Percentiles rank a stretch among this genome's conserved stretches.
These are phyloP conservation scores for Trypanosomatidae sp. DNA, from an alignment of 208 protist species.

Conservation along the genomic window DNA sequence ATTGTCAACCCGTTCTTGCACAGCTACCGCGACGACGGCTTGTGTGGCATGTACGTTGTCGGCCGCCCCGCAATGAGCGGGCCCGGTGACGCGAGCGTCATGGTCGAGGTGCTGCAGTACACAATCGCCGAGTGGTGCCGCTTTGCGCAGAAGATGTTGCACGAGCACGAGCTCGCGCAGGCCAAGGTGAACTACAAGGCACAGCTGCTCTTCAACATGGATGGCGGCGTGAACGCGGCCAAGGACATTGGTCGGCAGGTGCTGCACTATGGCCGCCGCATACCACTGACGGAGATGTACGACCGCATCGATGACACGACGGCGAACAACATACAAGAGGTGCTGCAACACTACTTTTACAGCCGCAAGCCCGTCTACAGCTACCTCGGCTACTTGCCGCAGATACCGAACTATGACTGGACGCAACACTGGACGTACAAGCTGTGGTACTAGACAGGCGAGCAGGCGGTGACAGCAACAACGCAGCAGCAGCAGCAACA, in stretches of 20 bases:
- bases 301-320: slow-evolving; percentile 86
- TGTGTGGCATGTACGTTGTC: slow-evolving; percentile 83
- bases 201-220: slow-evolving; percentile 84
- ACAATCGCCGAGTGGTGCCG: slow-evolving; percentile 82
- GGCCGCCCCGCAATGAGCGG: slow-evolving; percentile 41
- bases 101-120: slow-evolving; percentile 82
- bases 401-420: slow-evolving; percentile 79
- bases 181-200: slow-evolving; percentile 86
- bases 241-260: slow-evolving; percentile 82
- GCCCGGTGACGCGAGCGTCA: slow-evolving; percentile 43
- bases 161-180: slow-evolving; percentile 71
- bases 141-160: slow-evolving; percentile 74
- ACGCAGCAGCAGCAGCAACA: not conserved
- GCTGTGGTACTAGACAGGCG: slow-evolving; percentile 72
- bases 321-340: slow-evolving; percentile 70
- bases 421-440: slow-evolving; percentile 86
- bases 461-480: not conserved
- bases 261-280: slow-evolving; percentile 67
- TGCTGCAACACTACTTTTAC: slow-evolving; percentile 88
- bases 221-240: slow-evolving; percentile 72
- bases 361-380: slow-evolving; percentile 78
- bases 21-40: slow-evolving; percentile 77
- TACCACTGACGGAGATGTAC: slow-evolving; percentile 85
- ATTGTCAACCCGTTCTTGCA: slow-evolving; percentile 79
- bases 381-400: slow-evolving; percentile 71